phyloP scores from a whole-genome alignment of 73 alveolate species.

The Uronychia setigera region DNA sequence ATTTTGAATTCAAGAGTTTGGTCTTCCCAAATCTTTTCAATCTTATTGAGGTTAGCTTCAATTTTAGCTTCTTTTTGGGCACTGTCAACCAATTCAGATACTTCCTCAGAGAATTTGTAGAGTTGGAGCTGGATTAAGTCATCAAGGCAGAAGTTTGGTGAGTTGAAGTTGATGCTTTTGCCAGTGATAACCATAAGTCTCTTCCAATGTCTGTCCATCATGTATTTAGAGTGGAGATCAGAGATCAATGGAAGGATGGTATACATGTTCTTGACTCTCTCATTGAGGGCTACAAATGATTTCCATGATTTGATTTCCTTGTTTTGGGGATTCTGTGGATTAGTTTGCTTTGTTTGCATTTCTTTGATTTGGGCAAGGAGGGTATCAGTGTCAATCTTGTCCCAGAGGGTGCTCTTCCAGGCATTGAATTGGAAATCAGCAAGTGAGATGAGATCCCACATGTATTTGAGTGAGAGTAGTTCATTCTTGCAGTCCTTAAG shows the following conservation, averaged over 20 bases:
- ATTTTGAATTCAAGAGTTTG: constrained; percentile 75
- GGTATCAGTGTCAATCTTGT: constrained; percentile 98
- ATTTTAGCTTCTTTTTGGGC: constrained; percentile 97
- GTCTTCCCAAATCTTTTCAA: constrained; percentile 89
- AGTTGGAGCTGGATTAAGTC: constrained; percentile 95
- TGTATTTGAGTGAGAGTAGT: constrained; percentile 86
- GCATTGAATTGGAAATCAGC: constrained; percentile 94
- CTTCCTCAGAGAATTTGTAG: constrained; percentile 94
- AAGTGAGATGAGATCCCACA: constrained; percentile 99
- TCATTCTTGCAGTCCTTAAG: constrained; percentile 97
- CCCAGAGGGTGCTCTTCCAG: constrained; percentile 99
- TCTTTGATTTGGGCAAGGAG: constrained; percentile 96
- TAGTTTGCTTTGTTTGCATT: constrained; percentile 87
- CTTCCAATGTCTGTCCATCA: constrained; percentile 99
- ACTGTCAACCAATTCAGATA: constrained; percentile 97
- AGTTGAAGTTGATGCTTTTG: constrained; percentile 86
- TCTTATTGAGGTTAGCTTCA: constrained; percentile 89
- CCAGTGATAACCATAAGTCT: constrained; percentile 96
- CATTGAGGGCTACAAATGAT: constrained; percentile 88
- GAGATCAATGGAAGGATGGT: constrained; percentile 95
- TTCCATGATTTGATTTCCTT: constrained; percentile 88
- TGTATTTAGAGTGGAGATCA: constrained; percentile 96
- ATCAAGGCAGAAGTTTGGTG: constrained; percentile 96
- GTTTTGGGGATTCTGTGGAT: constrained; percentile 78
- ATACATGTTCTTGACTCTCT: constrained; percentile 96